Evolutionary conservation across 2,329 filamentous ascomycete genomes (phyloP), one percentile per base, ranked within the genome.

Genomic region (Penicillium sp.): DNA sequence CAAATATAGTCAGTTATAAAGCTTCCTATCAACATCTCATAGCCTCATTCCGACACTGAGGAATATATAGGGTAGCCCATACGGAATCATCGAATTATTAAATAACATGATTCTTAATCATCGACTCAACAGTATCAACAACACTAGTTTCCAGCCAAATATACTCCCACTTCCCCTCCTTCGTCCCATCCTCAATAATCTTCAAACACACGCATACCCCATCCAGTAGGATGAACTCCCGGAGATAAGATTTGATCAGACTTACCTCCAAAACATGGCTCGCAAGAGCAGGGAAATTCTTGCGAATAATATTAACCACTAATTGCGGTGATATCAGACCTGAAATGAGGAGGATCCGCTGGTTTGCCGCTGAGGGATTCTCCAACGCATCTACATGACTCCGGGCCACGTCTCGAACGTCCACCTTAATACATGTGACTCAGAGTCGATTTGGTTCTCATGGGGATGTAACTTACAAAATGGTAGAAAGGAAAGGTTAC

Each of bases 401-500:
- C n/a, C 32, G 32, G n/a, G 32, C 32, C 32, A 35, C 32, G n/a
- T 35, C 32, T 18, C 32, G 32, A 35, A 35, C 32, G 9, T 35
- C 32, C n/a, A 35, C 32, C 32, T 35, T 1, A 3, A 35, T n/a
- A 4, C 20, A 23, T 35, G 6, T 18, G n/a, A n/a, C n/a, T n/a
- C n/a, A n/a, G n/a, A 9, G 8, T 18, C 15, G 2, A 18, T 18
- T 18, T 18, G 15, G n/a, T 15, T 8, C 9, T n/a, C 32, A 18
- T 8, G 13, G 4, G n/a, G 32, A 35, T n/a, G 20, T 3, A 9
- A 35, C 32, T 35, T 18, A 35, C 32, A 18, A 35, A 35, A 18
- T 35, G 32, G 32, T 20, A 35, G 32, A 35, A 61, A 8, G 57
- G 57, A 9, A 60, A 59, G 9, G 25, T 37, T 3, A 60, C 49